Evolutionary conservation across 1,284 basidiomycete genomes (phyloP).

Genomic region (Sanghuangporus sanghuang): DNA sequence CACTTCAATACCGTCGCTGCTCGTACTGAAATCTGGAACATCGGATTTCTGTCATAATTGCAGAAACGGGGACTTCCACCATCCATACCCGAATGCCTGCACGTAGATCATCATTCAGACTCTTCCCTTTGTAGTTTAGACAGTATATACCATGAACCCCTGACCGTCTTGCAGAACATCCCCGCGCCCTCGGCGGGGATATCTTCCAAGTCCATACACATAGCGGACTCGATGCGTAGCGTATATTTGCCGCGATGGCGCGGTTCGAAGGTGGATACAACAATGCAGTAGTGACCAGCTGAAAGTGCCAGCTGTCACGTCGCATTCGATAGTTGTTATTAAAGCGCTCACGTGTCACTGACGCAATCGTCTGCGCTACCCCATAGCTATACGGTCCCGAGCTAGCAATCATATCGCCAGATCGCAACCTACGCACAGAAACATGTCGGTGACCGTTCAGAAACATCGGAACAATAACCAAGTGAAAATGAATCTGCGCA

Average conservation of each 20-base stretch:
- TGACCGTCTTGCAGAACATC: conserved; percentile 71
- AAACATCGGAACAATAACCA: not conserved
- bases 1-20: conserved; percentile 57
- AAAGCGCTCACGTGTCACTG: conserved; percentile 49
- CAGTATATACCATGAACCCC: conserved; percentile 59
- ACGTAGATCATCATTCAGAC: not conserved
- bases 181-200: conserved; percentile 91
- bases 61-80: conserved; percentile 64
- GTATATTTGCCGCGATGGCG: conserved; percentile 60
- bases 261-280: conserved; percentile 81
- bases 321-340: not conserved
- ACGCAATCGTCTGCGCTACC: conserved; percentile 50
- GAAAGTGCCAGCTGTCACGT: not conserved
- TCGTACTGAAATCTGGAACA: conserved; percentile 56
- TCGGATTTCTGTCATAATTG: conserved; percentile 63
- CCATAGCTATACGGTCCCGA: conserved; percentile 85
- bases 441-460: not conserved
- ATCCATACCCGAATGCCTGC: conserved; percentile 49
- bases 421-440: conserved; percentile 37
- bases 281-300: conserved; percentile 81
- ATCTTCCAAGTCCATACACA: conserved; percentile 60
- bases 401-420: conserved; percentile 65
- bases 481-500: not conserved
- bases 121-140: not conserved
- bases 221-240: conserved; percentile 57